Base-by-base conservation (phyloP, 306 rosid species). In the Trifolium fragiferum region DNA sequence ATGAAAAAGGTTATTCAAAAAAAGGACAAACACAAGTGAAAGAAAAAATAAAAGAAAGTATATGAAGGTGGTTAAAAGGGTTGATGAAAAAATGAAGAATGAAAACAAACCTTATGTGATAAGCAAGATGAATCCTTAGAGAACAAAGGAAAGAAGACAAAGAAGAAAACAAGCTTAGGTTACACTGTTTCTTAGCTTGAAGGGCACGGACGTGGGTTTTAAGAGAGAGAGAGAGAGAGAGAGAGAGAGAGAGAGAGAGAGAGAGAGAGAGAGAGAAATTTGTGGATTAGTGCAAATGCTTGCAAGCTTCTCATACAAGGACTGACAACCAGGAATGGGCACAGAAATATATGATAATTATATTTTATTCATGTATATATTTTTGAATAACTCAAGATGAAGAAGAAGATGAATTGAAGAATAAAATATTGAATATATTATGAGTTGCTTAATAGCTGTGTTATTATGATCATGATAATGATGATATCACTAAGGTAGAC, bases 171-270 rank as follows among this genome's bases (percentile, higher is more conserved):
- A 76, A 35, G 59, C 75, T 82, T 85, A 73, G 85, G 82, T 80
- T 82, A 68, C 68, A 67, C 82, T 72, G 65, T 83, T 77, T 25
- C 91, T 83, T 92, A 79, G 89, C 97, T 94, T 94, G 81, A 92
- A 87, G 86, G 97, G 96, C 93, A 92, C 95, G 99, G 97, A 80
- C 79, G 76, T 84, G 81, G 79, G 77, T 83, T 84, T 82, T 82
- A 79, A 87, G 78, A 76, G 75, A 80, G 68, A 80, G 73, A 44
- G 6, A 43, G 5, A 43, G 43, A 38, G 6, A 43, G 5, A 43
- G 43, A 38, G 43, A 38, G 3, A 38, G 44, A 38, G 49, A 43
- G 6, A 12, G 49, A 43, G 49, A 43, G 7, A 44, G 50, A 44
- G 47, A 41, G 47, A 41, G 50, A 44, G 50, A 44, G 16, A 72